Percentiles rank a stretch among this genome's conserved stretches.
phyloP scores from a whole-genome alignment of 257 asterid genomes.

The Penstemon newberryi region DNA sequence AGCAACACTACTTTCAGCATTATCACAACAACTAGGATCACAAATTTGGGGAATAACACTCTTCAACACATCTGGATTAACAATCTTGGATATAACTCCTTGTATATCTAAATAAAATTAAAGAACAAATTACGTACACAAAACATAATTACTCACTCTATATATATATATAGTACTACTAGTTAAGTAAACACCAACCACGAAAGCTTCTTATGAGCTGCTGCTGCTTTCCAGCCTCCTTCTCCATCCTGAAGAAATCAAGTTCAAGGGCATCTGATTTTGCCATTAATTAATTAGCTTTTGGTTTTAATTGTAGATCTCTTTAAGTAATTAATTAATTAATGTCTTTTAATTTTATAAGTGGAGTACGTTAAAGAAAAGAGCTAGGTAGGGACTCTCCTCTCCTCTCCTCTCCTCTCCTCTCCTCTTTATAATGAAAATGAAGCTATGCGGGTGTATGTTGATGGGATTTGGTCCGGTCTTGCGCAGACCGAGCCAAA shows the following conservation, averaged over 20 bases:
- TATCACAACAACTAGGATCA: conserved; percentile 22
- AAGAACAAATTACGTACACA: not conserved
- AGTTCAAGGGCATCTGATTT: conserved; percentile 29
- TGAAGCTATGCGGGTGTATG: too few relatives aligned
- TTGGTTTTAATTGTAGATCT: too few relatives aligned
- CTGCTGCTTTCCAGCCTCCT: not conserved
- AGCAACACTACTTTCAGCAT: conserved; percentile 17
- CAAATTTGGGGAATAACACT: conserved; percentile 33
- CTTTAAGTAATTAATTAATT: too few relatives aligned
- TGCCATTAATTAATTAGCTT: not conserved
- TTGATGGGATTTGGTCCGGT: too few relatives aligned
- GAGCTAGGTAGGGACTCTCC: too few relatives aligned
- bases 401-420: too few relatives aligned
- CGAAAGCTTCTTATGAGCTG: conserved; percentile 44
- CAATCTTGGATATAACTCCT: conserved; percentile 44
- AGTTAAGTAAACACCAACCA: conserved; percentile 20
- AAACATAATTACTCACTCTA: too few relatives aligned
- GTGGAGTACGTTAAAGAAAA: too few relatives aligned
- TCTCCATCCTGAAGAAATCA: conserved; percentile 35
- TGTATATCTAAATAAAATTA: conserved; percentile 41
- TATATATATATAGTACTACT: too few relatives aligned
- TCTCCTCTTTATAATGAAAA: too few relatives aligned
- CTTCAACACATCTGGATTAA: conserved; percentile 52
- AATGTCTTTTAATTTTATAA: too few relatives aligned
- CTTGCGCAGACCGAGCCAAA: too few relatives aligned